phyloP scores from a whole-genome alignment of 805 yeast species.

The Starmerella khaoyaiensis region DNA sequence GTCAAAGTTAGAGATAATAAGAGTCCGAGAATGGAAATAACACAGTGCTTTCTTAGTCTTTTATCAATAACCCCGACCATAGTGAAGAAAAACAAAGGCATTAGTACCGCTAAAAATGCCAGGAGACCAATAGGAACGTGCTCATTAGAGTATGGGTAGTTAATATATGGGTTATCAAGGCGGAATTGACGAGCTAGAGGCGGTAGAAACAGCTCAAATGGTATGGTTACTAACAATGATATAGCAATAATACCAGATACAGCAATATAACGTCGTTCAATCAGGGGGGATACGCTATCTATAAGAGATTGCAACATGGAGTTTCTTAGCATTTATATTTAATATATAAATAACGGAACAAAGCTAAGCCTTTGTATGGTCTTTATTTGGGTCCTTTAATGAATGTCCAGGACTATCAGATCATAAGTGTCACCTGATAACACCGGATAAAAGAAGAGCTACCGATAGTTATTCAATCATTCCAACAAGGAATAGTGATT shows the following conservation, averaged over 20 bases:
- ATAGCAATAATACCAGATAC: conserved; percentile 1
- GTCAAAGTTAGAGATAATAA: conserved; percentile 46
- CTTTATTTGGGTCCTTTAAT: too few species aligned
- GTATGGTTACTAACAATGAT: conserved; percentile 12
- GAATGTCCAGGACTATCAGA: too few species aligned
- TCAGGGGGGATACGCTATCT: conserved; percentile 5
- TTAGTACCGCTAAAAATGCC: conserved; percentile 28
- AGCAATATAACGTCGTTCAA: conserved; percentile 3
- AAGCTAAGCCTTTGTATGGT: too few species aligned
- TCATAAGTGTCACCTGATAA: too few species aligned
- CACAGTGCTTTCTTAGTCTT: conserved; percentile 27
- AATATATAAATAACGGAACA: too few species aligned
- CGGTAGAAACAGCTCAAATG: conserved; percentile 17
- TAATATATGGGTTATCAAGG: conserved; percentile 60
- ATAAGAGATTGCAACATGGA: too few species aligned
- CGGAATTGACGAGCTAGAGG: conserved; percentile 75
- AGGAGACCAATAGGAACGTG: conserved; percentile 49
- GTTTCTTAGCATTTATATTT: too few species aligned
- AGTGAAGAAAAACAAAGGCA: conserved; percentile 25
- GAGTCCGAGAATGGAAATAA: conserved; percentile 56
- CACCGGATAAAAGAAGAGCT: too few species aligned
- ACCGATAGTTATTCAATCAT: too few species aligned
- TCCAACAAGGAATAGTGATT: too few species aligned
- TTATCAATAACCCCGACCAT: conserved; percentile 10
- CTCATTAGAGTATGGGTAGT: conserved; percentile 71